phyloP scores from a whole-genome alignment of 106 monocot species.

The Xerophyta viscosa region DNA sequence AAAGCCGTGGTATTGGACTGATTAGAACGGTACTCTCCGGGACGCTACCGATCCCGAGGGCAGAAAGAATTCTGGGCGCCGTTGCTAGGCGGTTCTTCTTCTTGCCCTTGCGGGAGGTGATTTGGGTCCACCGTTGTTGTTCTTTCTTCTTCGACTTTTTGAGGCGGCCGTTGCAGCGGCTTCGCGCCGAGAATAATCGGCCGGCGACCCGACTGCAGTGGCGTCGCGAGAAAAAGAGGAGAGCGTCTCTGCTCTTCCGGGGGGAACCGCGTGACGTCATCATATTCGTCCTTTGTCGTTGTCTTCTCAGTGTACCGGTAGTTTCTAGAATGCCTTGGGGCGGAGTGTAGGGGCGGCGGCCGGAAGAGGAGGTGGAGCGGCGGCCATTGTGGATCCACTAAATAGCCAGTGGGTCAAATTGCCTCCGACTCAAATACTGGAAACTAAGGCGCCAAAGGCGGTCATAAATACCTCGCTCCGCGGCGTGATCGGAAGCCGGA shows the following conservation, averaged over 20 bases:
- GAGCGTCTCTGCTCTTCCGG: constrained; percentile 28
- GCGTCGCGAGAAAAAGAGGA: constrained; percentile 10
- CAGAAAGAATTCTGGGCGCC: not conserved
- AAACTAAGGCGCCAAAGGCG: too few species aligned
- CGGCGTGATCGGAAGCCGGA: too few species aligned
- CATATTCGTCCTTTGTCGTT: constrained; percentile 10
- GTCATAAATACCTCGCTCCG: too few species aligned
- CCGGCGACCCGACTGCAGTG: not conserved
- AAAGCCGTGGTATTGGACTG: constrained; percentile 64
- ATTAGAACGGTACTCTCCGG: constrained; percentile 58
- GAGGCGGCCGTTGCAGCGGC: constrained; percentile 2
- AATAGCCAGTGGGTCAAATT: too few species aligned
- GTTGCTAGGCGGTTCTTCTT: constrained; percentile 36
- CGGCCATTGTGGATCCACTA: not conserved
- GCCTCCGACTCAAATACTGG: too few species aligned
- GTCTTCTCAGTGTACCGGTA: constrained; percentile 6
- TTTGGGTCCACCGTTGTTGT: constrained; percentile 74
- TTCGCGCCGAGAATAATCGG: not conserved
- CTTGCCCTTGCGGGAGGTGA: constrained; percentile 85
- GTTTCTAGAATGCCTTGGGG: not conserved
- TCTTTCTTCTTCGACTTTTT: constrained; percentile 67
- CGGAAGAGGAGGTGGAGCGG: not conserved
- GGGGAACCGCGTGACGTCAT: constrained; percentile 6
- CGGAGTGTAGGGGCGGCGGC: not conserved
- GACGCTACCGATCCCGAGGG: not conserved